Evolutionary conservation across 2,329 filamentous ascomycete species (phyloP), one percentile per base, ranked within the genome.

Genomic region (Sclerotinia spermophila): DNA sequence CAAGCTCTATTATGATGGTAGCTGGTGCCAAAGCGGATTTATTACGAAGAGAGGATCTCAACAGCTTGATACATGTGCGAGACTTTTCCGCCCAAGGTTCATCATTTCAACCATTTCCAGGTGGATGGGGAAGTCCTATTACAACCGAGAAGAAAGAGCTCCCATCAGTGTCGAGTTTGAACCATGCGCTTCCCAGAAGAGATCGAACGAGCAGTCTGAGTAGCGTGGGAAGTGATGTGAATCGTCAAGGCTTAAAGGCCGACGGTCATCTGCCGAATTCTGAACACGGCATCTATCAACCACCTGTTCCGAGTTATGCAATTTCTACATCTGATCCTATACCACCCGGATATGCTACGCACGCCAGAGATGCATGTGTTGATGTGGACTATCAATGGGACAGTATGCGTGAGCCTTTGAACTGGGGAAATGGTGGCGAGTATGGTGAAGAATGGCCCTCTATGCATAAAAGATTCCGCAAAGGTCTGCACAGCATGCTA

Each of bases 361-460:
- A 99, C 81, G 95, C 95, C 13, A 88, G 94, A 73, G 93, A 98
- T 78, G 89, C 91, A 19, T 98, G 94, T 78, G 85, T 92, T 7
- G 86, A 92, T 66, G 86, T 97, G n/a, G 96, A 99, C 80, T 96
- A 93, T 77, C 92, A 95, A 76, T 99, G 96, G 95, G 94, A 99
- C 78, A 97, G 94, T 72, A 95, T 94, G 85, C 87, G 92, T 21
- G 83, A 86, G 3, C 89, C 92, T 0, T 85, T 93, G 58, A 85
- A 90, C 73, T 98, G 96, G 92, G 95, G 94, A 10, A 90, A 93
- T 76, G 95, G 95, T 15, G 96, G 95, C 53, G 86, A 90, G 58
- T 92, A 93, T 76, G 94, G 93, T 1, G 96, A 99, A 81, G 96
- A 98, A 81, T 99, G 96, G 96, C 92, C 93, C 42, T 85, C 89